phyloP scores from a whole-genome alignment of 2,329 filamentous ascomycete species.

The Daldinia sp. region DNA sequence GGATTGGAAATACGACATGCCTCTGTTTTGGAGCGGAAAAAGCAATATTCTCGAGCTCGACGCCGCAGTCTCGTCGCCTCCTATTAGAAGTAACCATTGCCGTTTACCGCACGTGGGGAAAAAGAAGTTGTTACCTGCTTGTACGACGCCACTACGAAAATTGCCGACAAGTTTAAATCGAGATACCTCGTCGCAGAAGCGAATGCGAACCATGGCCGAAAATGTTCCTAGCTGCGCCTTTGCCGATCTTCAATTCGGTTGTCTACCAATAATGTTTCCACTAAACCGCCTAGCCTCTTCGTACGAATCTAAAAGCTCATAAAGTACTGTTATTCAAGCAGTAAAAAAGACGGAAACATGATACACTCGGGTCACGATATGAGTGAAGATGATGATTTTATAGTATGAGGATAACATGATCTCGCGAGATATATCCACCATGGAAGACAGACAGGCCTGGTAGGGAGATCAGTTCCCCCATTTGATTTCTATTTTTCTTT shows the following conservation, averaged over 20 bases:
- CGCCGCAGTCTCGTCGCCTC: neutral
- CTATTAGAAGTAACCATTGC: neutral
- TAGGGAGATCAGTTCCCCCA: neutral
- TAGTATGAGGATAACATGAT: neutral
- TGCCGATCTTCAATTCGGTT: neutral
- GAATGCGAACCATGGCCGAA: neutral
- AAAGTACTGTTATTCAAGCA: neutral
- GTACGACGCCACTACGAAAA: neutral
- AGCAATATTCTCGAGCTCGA: neutral
- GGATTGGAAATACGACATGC: neutral
- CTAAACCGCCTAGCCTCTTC: neutral
- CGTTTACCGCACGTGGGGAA: neutral
- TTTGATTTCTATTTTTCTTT: neutral
- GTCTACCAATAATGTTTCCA: neutral
- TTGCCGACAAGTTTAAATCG: neutral
- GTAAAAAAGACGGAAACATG: neutral
- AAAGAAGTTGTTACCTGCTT: neutral
- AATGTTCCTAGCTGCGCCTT: neutral
- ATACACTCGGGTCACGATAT: neutral
- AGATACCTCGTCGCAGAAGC: neutral
- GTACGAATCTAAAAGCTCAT: neutral
- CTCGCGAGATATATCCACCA: neutral
- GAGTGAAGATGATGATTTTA: neutral
- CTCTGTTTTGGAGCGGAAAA: constrained; percentile 1
- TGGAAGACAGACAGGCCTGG: neutral